phyloP scores from a whole-genome alignment of 306 rosid genomes.

The Aeschynomene evenia region DNA sequence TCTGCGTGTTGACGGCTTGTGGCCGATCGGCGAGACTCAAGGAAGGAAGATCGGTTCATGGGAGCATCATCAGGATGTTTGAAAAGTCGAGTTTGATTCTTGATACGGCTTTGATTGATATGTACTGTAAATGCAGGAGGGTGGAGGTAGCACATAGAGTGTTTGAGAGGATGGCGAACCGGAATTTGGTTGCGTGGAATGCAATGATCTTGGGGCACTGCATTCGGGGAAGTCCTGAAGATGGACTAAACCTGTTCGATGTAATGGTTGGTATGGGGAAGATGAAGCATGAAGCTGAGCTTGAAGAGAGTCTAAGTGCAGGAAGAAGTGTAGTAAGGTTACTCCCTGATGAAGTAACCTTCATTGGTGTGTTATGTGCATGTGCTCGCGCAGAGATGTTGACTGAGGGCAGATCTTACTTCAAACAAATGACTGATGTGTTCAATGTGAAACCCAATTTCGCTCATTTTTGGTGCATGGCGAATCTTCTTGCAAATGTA shows the following conservation, averaged over 20 bases:
- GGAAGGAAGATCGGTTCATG: slow-evolving; percentile 80
- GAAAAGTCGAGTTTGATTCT: slow-evolving; percentile 38
- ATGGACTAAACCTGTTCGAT: slow-evolving; percentile 55
- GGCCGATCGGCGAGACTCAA: slow-evolving; percentile 56
- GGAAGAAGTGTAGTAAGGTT: slow-evolving; percentile 28
- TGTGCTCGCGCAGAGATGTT: slow-evolving; percentile 68
- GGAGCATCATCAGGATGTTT: slow-evolving; percentile 40
- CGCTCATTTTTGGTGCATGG: slow-evolving; percentile 81
- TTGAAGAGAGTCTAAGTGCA: background rate
- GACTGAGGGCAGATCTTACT: slow-evolving; percentile 52
- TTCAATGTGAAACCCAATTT: slow-evolving; percentile 58
- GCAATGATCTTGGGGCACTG: slow-evolving; percentile 75
- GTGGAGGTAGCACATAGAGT: slow-evolving; percentile 44
- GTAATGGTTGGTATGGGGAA: slow-evolving; percentile 42
- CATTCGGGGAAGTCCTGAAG: slow-evolving; percentile 60
- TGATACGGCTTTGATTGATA: slow-evolving; percentile 61
- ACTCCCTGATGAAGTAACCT: slow-evolving; percentile 65
- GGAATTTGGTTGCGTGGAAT: slow-evolving; percentile 68
- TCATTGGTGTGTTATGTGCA: slow-evolving; percentile 66
- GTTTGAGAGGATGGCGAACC: slow-evolving; percentile 44
- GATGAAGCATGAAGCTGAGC: slow-evolving; percentile 25
- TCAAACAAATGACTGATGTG: slow-evolving; percentile 50
- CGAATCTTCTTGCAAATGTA: slow-evolving; percentile 52
- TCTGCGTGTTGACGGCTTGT: slow-evolving; percentile 54
- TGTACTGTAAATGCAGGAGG: slow-evolving; percentile 67